Percentiles rank a stretch among this genome's conserved stretches.
These are phyloP conservation scores for Arxiozyma slooffiae DNA, from an alignment of 1,139 yeast species.

Conservation along the genomic window DNA sequence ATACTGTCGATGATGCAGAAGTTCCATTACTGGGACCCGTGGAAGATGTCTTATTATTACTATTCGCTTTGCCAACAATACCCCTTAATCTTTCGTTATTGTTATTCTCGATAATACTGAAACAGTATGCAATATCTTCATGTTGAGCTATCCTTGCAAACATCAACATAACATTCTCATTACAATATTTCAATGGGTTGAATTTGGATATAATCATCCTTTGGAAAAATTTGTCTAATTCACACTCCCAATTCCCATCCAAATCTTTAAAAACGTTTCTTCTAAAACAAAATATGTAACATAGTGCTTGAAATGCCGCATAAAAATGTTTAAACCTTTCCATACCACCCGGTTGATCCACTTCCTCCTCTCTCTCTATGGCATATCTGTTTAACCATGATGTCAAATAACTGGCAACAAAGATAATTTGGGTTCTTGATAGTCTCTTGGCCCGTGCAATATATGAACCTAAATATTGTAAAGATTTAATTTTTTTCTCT, in stretches of 20 bases:
- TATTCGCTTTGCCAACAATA: conserved; percentile 30
- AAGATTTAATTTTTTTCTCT: conserved; percentile 73
- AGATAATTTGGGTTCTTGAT: conserved; percentile 60
- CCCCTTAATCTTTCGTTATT: conserved; percentile 41
- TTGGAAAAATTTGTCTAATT: conserved; percentile 76
- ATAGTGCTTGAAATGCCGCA: conserved; percentile 84
- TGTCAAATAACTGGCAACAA: conserved; percentile 67
- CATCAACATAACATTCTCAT: conserved; percentile 85
- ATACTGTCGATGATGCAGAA: conserved; percentile 16
- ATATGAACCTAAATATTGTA: conserved; percentile 86
- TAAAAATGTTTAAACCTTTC: conserved; percentile 78
- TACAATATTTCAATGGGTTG: conserved; percentile 88
- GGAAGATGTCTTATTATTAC: conserved; percentile 31
- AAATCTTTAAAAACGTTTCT: conserved; percentile 46
- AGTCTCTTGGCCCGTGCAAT: conserved; percentile 79
- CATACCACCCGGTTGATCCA: conserved; percentile 60
- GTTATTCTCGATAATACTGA: conserved; percentile 84
- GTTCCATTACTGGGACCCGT: conserved; percentile 14
- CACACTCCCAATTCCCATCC: conserved; percentile 62
- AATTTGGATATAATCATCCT: conserved; percentile 77
- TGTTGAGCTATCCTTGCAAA: conserved; percentile 89
- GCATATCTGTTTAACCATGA: conserved; percentile 80
- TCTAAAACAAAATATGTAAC: conserved; percentile 87
- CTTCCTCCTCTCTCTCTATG: conserved; percentile 73
- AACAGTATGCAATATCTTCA: conserved; percentile 85